Evolutionary conservation across 176 grass and related monocot species (phyloP).

Genomic region (Miscanthus lutarioriparius): DNA sequence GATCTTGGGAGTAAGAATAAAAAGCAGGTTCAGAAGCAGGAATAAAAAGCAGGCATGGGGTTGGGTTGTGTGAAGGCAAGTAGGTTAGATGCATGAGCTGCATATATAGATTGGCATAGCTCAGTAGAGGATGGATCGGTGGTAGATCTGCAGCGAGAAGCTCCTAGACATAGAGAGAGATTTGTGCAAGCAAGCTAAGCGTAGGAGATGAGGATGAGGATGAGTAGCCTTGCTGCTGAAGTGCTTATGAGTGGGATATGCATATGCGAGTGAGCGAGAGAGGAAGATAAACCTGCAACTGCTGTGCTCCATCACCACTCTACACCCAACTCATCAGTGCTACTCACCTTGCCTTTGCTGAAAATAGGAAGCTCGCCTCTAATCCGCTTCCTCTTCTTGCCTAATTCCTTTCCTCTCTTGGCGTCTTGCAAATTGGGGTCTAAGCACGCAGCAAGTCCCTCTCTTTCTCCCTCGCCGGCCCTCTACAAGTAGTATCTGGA

Average conservation of each 20-base stretch:
- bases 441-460: neutral
- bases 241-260: neutral
- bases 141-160: constrained; percentile 41
- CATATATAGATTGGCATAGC: constrained; percentile 18
- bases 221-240: neutral
- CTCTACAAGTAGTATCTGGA: constrained; percentile 35
- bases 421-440: neutral
- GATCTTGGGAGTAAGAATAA: constrained; percentile 53
- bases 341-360: constrained; percentile 50
- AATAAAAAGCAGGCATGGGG: constrained; percentile 30
- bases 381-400: constrained; percentile 20
- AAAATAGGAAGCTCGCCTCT: constrained; percentile 34
- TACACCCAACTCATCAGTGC: constrained; percentile 22
- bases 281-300: constrained; percentile 9
- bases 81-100: constrained; percentile 25
- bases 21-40: neutral
- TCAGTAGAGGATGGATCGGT: constrained; percentile 4
- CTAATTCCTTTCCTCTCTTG: constrained; percentile 28
- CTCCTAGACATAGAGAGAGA: constrained; percentile 9
- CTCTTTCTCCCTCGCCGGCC: neutral
- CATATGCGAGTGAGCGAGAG: neutral
- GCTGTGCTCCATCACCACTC: constrained; percentile 1
- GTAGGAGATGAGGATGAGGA: neutral
- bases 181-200: neutral
- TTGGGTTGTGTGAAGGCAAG: constrained; percentile 16